phyloP scores from a whole-genome alignment of 2,329 filamentous ascomycete species.

The Trematosphaeria pertusa region DNA sequence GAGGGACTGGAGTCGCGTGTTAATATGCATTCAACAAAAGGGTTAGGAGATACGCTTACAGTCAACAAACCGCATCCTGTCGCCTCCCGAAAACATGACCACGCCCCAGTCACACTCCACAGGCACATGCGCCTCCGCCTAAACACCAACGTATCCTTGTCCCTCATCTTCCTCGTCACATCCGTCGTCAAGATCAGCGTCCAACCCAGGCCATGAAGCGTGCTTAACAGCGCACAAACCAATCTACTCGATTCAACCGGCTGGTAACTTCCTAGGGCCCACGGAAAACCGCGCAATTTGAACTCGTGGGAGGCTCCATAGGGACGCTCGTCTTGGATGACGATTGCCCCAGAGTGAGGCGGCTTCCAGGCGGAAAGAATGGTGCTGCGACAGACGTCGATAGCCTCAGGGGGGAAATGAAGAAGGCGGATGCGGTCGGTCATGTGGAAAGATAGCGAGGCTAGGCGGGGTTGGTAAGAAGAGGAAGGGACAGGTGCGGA shows the following conservation, averaged over 20 bases:
- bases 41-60: conserved; percentile 6
- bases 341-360: too few relatives aligned
- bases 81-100: conserved; percentile 40
- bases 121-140: conserved; percentile 42
- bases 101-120: conserved; percentile 47
- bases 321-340: conserved; percentile 38
- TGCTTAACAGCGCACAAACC: conserved; percentile 40
- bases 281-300: conserved; percentile 48
- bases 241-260: conserved; percentile 41
- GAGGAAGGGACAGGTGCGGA: too few relatives aligned
- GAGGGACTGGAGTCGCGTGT: conserved; percentile 6
- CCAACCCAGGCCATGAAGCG: conserved; percentile 48
- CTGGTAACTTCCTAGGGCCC: conserved; percentile 34
- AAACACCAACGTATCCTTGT: conserved; percentile 50
- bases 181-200: conserved; percentile 47
- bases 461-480: conserved; percentile 32
- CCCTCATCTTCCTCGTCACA: conserved; percentile 38
- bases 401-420: conserved; percentile 38
- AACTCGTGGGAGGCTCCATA: conserved; percentile 48
- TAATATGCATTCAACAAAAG: neutral
- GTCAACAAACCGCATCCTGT: conserved; percentile 45
- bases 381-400: conserved; percentile 33
- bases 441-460: conserved; percentile 32
- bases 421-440: conserved; percentile 43
- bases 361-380: conserved; percentile 33